These are phyloP conservation scores for Aspergillus indologenus DNA, from an alignment of 495 filamentous ascomycete genomes.

Conservation along the genomic window DNA sequence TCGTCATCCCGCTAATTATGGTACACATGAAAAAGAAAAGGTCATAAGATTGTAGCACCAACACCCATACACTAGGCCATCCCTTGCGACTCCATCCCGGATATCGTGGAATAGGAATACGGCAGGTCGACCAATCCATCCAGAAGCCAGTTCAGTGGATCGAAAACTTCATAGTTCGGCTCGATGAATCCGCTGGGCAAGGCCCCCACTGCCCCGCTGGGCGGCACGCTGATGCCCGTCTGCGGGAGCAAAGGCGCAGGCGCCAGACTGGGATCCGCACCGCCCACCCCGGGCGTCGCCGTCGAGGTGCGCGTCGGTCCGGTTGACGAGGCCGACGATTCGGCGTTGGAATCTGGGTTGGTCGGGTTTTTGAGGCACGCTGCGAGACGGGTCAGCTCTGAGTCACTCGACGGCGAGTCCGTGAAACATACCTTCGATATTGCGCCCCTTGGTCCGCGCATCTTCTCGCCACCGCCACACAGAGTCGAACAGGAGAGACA, in stretches of 20 bases:
- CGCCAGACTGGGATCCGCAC: conserved; percentile 47
- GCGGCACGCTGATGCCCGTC: conserved; percentile 31
- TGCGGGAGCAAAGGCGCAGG: conserved; percentile 40
- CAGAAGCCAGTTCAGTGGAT: conserved; percentile 87
- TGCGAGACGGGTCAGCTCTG: conserved; percentile 23
- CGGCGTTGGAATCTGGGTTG: conserved; percentile 73
- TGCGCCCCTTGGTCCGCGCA: conserved; percentile 72
- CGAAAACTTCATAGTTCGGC: conserved; percentile 77
- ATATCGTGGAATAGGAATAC: conserved; percentile 48
- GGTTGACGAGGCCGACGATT: conserved; percentile 65
- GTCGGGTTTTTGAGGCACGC: conserved; percentile 82
- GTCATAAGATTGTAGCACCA: neutral
- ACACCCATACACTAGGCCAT: conserved; percentile 26
- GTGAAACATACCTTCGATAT: conserved; percentile 66
- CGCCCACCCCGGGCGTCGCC: conserved; percentile 36
- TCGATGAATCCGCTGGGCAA: conserved; percentile 57
- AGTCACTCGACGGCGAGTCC: neutral
- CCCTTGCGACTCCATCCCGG: conserved; percentile 40
- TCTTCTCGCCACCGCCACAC: conserved; percentile 93
- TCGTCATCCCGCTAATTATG: neutral
- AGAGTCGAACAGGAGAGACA: conserved; percentile 88
- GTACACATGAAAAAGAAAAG: conserved; percentile 4
- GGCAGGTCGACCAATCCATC: conserved; percentile 82
- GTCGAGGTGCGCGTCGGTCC: conserved; percentile 30
- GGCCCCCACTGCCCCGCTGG: conserved; percentile 36